Percentiles rank a stretch among this genome's conserved stretches.
phyloP scores from a whole-genome alignment of 1,139 yeast genomes.

The Saccharomyces hybrid region DNA sequence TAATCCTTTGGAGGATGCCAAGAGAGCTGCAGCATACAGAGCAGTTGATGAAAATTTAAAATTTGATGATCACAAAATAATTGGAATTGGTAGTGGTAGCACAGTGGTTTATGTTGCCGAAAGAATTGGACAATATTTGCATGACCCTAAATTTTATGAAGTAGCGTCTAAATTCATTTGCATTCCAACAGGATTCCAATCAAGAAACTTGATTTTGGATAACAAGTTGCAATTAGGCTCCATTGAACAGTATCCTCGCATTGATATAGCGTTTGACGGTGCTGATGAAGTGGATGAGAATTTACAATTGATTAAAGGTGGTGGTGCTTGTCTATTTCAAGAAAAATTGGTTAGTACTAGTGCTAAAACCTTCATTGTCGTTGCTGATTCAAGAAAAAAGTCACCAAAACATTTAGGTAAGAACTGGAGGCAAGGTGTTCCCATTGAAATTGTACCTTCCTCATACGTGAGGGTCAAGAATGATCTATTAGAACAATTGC shows the following conservation, averaged over 20 bases:
- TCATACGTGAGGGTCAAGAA: conserved; percentile 70
- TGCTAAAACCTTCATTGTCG: conserved; percentile 69
- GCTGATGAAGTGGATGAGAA: conserved; percentile 90
- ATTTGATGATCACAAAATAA: conserved; percentile 58
- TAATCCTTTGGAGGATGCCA: conserved; percentile 38
- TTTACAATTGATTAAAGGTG: conserved; percentile 90
- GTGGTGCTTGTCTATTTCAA: conserved; percentile 96
- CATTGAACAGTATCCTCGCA: conserved; percentile 68
- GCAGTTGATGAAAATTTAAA: conserved; percentile 84
- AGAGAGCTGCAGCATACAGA: conserved; percentile 77
- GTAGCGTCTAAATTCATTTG: conserved; percentile 54
- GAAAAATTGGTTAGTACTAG: conserved; percentile 89
- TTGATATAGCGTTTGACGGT: conserved; percentile 95
- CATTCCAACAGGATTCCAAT: conserved; percentile 95
- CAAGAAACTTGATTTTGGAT: conserved; percentile 72
- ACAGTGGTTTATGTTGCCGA: conserved; percentile 96
- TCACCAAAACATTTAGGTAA: conserved; percentile 60
- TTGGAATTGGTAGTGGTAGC: conserved; percentile 95
- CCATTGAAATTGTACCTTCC: conserved; percentile 89
- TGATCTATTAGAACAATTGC: conserved; percentile 50
- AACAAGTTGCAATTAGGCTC: conserved; percentile 75
- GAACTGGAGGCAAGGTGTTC: conserved; percentile 85
- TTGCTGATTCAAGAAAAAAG: conserved; percentile 87
- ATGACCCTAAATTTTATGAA: conserved; percentile 32
- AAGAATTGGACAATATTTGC: conserved; percentile 52